Evolutionary conservation across 768 basidiomycete species (phyloP).

Genomic region (Tricholoma terreum): DNA sequence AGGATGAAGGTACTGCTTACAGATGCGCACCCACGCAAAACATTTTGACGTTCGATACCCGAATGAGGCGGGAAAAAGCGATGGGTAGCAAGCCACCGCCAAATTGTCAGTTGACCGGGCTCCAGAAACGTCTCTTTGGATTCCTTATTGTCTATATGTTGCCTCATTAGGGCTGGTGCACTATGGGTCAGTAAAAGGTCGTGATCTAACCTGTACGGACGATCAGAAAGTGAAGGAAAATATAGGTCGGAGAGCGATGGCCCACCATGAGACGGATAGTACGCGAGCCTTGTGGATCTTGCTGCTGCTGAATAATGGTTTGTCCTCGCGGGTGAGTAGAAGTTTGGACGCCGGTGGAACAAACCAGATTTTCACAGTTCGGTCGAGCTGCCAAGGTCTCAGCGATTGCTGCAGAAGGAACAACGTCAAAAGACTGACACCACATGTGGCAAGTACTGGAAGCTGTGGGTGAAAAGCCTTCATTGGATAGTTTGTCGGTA

Average conservation of each 20-base stretch:
- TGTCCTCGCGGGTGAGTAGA: slow-evolving; percentile 60
- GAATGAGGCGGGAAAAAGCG: slow-evolving; percentile 58
- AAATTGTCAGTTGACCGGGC: slow-evolving; percentile 54
- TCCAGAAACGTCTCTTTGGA: slow-evolving; percentile 30
- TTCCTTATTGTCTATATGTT: slow-evolving; percentile 19
- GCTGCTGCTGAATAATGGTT: slow-evolving; percentile 70
- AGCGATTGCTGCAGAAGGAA: neutral
- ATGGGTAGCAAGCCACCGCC: slow-evolving; percentile 66
- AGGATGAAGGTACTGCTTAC: slow-evolving; percentile 35
- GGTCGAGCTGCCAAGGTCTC: slow-evolving; percentile 54
- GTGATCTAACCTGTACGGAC: slow-evolving; percentile 46
- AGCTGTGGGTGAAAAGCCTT: slow-evolving; percentile 67
- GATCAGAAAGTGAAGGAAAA: neutral
- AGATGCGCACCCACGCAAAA: slow-evolving; percentile 57
- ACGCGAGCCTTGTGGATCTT: slow-evolving; percentile 65
- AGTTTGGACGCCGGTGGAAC: slow-evolving; percentile 38
- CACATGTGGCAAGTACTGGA: slow-evolving; percentile 74
- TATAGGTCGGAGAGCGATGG: neutral
- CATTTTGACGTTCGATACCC: slow-evolving; percentile 28
- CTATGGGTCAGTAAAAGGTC: slow-evolving; percentile 57
- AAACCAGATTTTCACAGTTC: slow-evolving; percentile 74
- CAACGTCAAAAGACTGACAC: slow-evolving; percentile 43
- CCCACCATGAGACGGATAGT: slow-evolving; percentile 61
- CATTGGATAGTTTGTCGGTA: neutral
- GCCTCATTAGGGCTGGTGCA: slow-evolving; percentile 47